Conservation (phyloP, 441 rosid species). For the Macaranga tanarius region DNA sequence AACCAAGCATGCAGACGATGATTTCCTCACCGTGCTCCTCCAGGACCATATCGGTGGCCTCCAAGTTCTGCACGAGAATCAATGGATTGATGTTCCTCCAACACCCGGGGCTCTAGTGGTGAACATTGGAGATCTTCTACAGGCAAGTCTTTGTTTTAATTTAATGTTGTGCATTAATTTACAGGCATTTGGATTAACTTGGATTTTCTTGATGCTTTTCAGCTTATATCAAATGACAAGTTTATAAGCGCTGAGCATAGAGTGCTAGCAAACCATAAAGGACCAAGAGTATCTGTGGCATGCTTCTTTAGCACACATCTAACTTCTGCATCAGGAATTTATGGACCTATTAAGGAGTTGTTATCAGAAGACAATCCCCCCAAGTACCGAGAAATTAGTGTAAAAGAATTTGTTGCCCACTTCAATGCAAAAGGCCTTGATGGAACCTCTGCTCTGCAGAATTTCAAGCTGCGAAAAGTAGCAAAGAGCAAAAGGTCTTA, state of each 20-base stretch:
- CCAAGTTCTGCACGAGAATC: constrained; percentile 45
- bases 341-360: constrained; percentile 20
- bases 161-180: background rate
- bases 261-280: constrained; percentile 16
- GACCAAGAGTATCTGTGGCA: constrained; percentile 23
- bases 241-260: constrained; percentile 28
- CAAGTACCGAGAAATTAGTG: background rate
- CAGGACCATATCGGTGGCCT: constrained; percentile 68
- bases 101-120: constrained; percentile 45
- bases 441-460: constrained; percentile 15
- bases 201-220: background rate
- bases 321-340: constrained; percentile 9
- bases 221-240: constrained; percentile 29
- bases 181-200: background rate
- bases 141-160: constrained; percentile 29
- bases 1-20: constrained; percentile 44
- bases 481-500: background rate
- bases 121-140: constrained; percentile 56
- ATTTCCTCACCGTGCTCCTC: constrained; percentile 55
- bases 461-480: constrained; percentile 12
- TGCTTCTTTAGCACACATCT: constrained; percentile 23
- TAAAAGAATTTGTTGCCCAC: constrained; percentile 9
- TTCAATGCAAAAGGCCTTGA: constrained; percentile 16
- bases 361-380: constrained; percentile 12
- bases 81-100: constrained; percentile 56